Evolutionary conservation across 345 rosid genomes (phyloP), one percentile per base, ranked within the genome.

Genomic region (Aquilaria malaccensis): DNA sequence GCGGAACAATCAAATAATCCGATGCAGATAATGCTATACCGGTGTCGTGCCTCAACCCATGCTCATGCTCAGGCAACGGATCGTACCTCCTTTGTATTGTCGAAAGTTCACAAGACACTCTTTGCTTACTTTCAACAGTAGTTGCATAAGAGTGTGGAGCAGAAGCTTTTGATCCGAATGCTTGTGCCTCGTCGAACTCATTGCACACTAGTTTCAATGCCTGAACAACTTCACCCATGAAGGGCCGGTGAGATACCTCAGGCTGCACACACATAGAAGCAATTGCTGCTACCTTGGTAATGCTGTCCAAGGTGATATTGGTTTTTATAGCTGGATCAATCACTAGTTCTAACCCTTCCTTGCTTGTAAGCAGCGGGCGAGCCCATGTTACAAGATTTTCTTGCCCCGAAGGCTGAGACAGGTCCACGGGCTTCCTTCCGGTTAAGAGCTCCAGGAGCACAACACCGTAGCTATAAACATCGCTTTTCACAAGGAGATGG

Each of bases 371-470:
- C 47, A 82, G 80, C 0, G 94, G 87, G 32, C 84, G 89, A 14
- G 79, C 84, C 84, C 82, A 84, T 3, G 75, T 66, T 15, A 84
- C 94, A 0, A 86, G 87, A 65, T 82, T 83, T 72, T 86, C 89
- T 71, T 84, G 87, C 50, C 89, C 94, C 7, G 79, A 76, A 30
- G 85, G 85, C 67, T 80, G 87, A 3, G 84, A 78, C 50, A 86
- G 70, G 75, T 86, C 89, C 59, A 86, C 87, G 0, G 93, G 89
- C 69, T 86, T 83, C 69, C 80, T 72, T 30, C 89, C 87, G 0
- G 89, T 83, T 55, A 86, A 69, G 52, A 86, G 89, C 71, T 86
- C 94, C 22, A 86, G 87, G 55, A 86, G 85, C 71, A 86, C 94
- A 30, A 86, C 89, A 10, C 93, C 93, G 22, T 83, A 86, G 74